phyloP scores from a whole-genome alignment of 371 early-diverging fungal genomes.

The Mucor indicus region DNA sequence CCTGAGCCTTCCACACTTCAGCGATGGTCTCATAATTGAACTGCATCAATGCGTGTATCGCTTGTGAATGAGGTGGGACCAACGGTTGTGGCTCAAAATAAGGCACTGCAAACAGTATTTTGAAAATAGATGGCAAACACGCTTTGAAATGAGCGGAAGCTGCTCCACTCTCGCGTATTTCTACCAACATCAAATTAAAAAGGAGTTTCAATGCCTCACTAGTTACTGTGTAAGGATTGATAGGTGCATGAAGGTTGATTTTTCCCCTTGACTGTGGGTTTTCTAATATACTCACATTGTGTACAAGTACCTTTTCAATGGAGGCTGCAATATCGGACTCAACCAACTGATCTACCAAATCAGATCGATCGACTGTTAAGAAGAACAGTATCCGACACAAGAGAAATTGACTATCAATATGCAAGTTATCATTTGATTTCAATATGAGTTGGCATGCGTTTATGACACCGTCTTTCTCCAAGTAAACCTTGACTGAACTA shows the following conservation, averaged over 20 bases:
- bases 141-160: slow-evolving; percentile 15
- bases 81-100: slow-evolving; percentile 55
- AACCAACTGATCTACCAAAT: slow-evolving; percentile 42
- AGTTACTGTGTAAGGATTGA: slow-evolving; percentile 44
- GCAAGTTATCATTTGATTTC: slow-evolving; percentile 23
- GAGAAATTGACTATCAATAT: slow-evolving; percentile 55
- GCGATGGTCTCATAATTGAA: slow-evolving; percentile 39
- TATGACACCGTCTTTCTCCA: slow-evolving; percentile 44
- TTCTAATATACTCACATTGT: slow-evolving; percentile 9
- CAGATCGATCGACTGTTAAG: slow-evolving; percentile 48
- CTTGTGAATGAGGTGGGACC: slow-evolving; percentile 72
- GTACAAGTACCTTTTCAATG: slow-evolving; percentile 32
- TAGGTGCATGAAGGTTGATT: slow-evolving; percentile 16
- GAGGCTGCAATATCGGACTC: slow-evolving; percentile 35
- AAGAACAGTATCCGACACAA: slow-evolving; percentile 55
- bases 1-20: slow-evolving; percentile 37
- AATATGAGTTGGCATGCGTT: slow-evolving; percentile 31
- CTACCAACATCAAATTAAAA: slow-evolving; percentile 54
- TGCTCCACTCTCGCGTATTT: slow-evolving; percentile 17
- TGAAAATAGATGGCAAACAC: slow-evolving; percentile 31
- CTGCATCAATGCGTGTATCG: slow-evolving; percentile 71
- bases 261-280: not conserved
- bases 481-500: slow-evolving; percentile 32
- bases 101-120: slow-evolving; percentile 40
- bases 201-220: slow-evolving; percentile 60